Percentiles rank a stretch among this genome's conserved stretches.
Evolutionary conservation across 257 asterid genomes (phyloP).

Genomic region (Cinchona pubescens): DNA sequence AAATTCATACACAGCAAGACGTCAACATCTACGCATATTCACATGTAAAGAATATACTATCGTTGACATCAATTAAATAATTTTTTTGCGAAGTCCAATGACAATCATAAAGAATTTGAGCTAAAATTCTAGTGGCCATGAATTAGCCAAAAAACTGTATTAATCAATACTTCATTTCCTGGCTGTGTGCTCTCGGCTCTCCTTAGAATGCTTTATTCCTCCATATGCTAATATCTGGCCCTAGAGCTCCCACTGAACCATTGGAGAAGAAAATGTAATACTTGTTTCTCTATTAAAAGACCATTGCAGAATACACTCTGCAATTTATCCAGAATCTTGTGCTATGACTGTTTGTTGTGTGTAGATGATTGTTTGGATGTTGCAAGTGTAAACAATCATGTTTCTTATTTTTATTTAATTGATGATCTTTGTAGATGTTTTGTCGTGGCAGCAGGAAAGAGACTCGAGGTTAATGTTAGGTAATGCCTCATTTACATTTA

Average conservation of each 20-base stretch:
- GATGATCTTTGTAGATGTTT: slow-evolving; percentile 56
- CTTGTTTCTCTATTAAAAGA: background rate
- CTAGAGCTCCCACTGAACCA: background rate
- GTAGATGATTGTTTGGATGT: slow-evolving; percentile 1
- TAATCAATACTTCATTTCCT: background rate
- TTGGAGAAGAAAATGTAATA: background rate
- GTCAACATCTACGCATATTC: no score
- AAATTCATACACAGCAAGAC: no score
- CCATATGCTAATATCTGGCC: background rate
- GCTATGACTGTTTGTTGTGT: background rate
- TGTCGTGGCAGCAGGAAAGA: slow-evolving; percentile 96
- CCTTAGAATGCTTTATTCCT: background rate
- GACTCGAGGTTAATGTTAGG: slow-evolving; percentile 95
- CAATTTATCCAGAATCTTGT: background rate
- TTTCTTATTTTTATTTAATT: slow-evolving; percentile 25
- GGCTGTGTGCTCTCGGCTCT: background rate
- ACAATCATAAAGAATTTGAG: background rate
- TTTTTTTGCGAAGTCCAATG: background rate
- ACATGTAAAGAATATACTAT: no score
- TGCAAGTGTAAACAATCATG: slow-evolving; percentile 6
- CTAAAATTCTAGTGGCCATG: no score
- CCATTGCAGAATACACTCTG: background rate
- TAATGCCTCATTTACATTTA: slow-evolving; percentile 28
- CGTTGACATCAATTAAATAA: no score
- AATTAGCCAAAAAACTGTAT: background rate